Base-by-base conservation (phyloP, 805 yeast genomes). In the Komagataella populi region DNA sequence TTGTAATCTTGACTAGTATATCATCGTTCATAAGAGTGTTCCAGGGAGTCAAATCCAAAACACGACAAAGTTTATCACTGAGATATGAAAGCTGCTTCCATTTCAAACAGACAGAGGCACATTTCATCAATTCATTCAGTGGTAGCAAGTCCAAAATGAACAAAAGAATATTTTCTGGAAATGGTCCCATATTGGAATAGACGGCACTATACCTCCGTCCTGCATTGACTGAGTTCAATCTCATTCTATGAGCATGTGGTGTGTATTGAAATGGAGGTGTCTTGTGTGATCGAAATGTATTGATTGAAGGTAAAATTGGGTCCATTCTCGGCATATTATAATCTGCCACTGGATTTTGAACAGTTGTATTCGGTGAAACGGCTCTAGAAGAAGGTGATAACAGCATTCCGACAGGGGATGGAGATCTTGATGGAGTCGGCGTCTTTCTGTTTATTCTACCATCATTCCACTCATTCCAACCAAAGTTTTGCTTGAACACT, bases 31-130 rank as follows among this genome's bases (percentile, higher is more conserved):
- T 70, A 4, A 73, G 64, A 3, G 83, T 78, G 61, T 77, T 81
- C 77, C 83, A 85, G 1, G 77, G 78, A 0, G 75, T 72, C 54
- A 85, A 66, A 58, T 84, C 87, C 49, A 85, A 67, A 0, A 46
- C 62, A 18, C 68, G 70, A 57, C 75, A 76, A 43, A 84, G 67
- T 17, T 70, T 72, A 1, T 80, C 77, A 0, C 85, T 79, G 36
- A 76, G 72, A 53, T 74, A 75, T 16, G 84, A 63, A 43, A 85
- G 63, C 55, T 81, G 85, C 57, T 83, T 71, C 90, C 91, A 85
- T 56, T 83, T 73, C 53, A 76, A 69, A 61, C 84, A 78, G 44
- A 84, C 81, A 3, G 72, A 57, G 51, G 84, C 68, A 55, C 79
- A 56, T 57, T 72, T 76, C 84, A 84, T 79, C 52, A 82, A 64